Evolutionary conservation across 306 rosid genomes (phyloP), one percentile per base, ranked within the genome.

Genomic region (Corylus heterophylla): DNA sequence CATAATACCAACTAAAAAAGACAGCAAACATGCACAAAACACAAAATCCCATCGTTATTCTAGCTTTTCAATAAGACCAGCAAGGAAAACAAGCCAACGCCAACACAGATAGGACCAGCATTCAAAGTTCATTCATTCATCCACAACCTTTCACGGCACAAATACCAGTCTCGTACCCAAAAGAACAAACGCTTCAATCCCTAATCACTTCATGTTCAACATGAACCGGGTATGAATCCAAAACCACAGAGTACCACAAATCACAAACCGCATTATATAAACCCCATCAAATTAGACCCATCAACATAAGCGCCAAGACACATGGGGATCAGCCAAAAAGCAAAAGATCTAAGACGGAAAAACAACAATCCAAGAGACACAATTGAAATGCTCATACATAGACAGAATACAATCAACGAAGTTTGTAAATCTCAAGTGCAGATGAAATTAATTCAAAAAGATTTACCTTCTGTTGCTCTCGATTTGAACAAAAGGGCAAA

Each of bases 281-380:
- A 54, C 48, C 17, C 54, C 62, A 45, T 27, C 22, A 35, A 62
- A 58, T 17, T 13, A 12, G 17, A 22, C 59, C 10, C 59, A 69
- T 78, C 18, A 47, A 56, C 27, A 20, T 7, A 11, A 22, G 50
- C 70, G 5, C 2, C 54, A 27, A 58, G 2, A 74, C 42, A 35
- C 1, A 78, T 20, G 16, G 7, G 48, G 74, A 81, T 82, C 84
- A 54, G 62, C 1, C 1, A 50, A 22, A 74, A 29, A 76, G 72
- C 20, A 63, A 54, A 54, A 85, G 89, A 89, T 89, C 91, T 84
- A 79, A 83, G 59, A 25, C 27, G 58, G 45, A 71, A 74, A 80
- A 54, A 12, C 31, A 37, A 55, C 54, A 31, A 58, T 29, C 31
- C 29, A 48, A 18, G 5, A 31, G 64, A 66, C 29, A 8, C 12